phyloP scores from a whole-genome alignment of 129 eudicot species.

The Flaveria sonorensis region DNA sequence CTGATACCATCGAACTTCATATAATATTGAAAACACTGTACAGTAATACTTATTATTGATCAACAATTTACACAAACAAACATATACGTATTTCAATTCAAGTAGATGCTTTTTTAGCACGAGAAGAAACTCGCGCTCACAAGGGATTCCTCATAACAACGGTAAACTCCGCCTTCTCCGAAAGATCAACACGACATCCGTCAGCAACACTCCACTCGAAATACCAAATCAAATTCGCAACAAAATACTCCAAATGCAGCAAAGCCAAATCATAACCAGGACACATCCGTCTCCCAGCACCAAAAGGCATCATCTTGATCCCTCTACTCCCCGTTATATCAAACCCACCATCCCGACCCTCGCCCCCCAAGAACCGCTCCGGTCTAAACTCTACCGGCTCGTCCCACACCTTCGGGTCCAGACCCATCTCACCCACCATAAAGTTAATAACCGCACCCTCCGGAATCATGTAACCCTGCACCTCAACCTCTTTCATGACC shows the following conservation, averaged over 20 bases:
- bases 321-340: constrained; percentile 60
- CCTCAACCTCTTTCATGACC: constrained; percentile 43
- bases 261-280: constrained; percentile 54
- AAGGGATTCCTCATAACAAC: constrained; percentile 53
- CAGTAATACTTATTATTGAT: too few relatives aligned
- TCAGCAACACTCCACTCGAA: constrained; percentile 39
- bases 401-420: constrained; percentile 63
- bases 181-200: constrained; percentile 39
- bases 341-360: constrained; percentile 33
- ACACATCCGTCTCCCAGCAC: constrained; percentile 68
- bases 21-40: too few relatives aligned
- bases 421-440: constrained; percentile 61
- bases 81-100: not conserved
- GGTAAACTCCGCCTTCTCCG: constrained; percentile 46
- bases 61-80: too few relatives aligned
- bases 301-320: constrained; percentile 77
- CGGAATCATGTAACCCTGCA: constrained; percentile 49
- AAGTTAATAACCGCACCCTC: constrained; percentile 43
- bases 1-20: too few relatives aligned
- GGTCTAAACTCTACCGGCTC: constrained; percentile 66
- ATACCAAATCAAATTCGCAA: constrained; percentile 60
- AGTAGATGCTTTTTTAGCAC: not conserved
- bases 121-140: constrained; percentile 27
- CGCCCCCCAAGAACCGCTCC: constrained; percentile 48
- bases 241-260: constrained; percentile 61